A percentile compares a stretch with the other conserved stretches of the same genome.
phyloP scores from a whole-genome alignment of 2,329 filamentous ascomycete genomes.

The Fusarium sp. region DNA sequence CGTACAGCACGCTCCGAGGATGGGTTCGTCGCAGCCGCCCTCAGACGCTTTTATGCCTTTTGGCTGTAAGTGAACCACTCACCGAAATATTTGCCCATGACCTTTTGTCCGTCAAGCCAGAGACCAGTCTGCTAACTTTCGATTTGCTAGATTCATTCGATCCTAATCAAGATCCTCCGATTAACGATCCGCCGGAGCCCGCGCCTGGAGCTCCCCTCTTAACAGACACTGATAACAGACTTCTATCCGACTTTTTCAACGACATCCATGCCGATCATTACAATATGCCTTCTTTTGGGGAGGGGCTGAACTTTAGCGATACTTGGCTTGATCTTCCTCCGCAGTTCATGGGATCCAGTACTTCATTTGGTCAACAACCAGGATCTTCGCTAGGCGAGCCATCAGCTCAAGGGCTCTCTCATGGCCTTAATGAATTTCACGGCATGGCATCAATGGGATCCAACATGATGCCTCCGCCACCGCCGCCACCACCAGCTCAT shows the following conservation, averaged over 20 bases:
- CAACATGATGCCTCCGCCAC: conserved; percentile 52
- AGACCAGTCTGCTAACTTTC: conserved; percentile 41
- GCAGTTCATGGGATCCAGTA: conserved; percentile 72
- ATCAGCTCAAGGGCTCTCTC: conserved; percentile 34
- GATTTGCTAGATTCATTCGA: conserved; percentile 58
- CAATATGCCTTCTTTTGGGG: conserved; percentile 61
- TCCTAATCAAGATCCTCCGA: conserved; percentile 57
- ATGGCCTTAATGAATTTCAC: conserved; percentile 36
- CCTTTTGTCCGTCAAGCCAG: neutral
- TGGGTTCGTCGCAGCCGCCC: conserved; percentile 68
- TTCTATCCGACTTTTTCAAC: conserved; percentile 69
- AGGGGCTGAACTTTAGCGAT: conserved; percentile 61
- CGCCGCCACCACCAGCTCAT: conserved; percentile 43
- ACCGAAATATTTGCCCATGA: neutral
- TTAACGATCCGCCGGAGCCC: conserved; percentile 68
- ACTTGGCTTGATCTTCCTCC: conserved; percentile 71
- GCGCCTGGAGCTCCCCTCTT: conserved; percentile 74
- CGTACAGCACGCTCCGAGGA: conserved; percentile 64
- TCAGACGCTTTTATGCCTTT: conserved; percentile 69
- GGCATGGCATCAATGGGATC: conserved; percentile 41
- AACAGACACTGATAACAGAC: conserved; percentile 69
- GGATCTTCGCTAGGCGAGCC: conserved; percentile 44
- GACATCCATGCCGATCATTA: conserved; percentile 64
- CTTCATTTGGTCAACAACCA: conserved; percentile 69
- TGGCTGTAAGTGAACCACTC: conserved; percentile 67